A percentile compares a stretch with the other conserved stretches of the same genome.
phyloP scores from a whole-genome alignment of 495 filamentous ascomycete species.

The Darksidea phi region DNA sequence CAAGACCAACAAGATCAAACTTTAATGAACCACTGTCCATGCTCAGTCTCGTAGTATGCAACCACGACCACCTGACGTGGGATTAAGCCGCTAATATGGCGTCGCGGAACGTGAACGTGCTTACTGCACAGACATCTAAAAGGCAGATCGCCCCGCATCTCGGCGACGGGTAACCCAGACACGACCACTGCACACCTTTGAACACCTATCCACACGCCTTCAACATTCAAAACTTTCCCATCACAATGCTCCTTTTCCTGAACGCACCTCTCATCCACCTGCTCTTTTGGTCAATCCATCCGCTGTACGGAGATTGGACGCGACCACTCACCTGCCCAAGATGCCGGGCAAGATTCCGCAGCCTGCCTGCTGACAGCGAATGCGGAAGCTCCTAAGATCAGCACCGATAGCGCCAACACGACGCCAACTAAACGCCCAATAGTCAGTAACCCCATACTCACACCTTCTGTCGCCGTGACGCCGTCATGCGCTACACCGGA shows the following conservation, averaged over 20 bases:
- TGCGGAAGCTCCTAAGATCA: not conserved
- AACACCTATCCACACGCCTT: not conserved
- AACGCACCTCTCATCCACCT: not conserved
- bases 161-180: slow-evolving; percentile 7
- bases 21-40: too few relatives aligned
- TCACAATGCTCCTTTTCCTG: not conserved
- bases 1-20: too few relatives aligned
- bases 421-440: not conserved
- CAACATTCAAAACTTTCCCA: not conserved
- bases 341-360: not conserved
- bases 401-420: slow-evolving; percentile 2
- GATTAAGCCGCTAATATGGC: too few relatives aligned
- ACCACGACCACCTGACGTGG: too few relatives aligned
- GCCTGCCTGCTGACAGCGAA: slow-evolving; percentile 14
- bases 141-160: slow-evolving; percentile 23
- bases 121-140: not conserved
- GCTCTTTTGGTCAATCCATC: not conserved
- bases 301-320: not conserved
- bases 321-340: not conserved
- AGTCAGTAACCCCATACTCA: slow-evolving; percentile 24
- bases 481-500: slow-evolving; percentile 4
- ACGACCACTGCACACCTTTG: not conserved
- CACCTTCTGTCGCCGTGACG: slow-evolving; percentile 26
- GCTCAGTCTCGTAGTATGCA: too few relatives aligned
- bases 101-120: too few relatives aligned